phyloP scores from a whole-genome alignment of 1,284 basidiomycete species.

The Puccinia triticina region DNA sequence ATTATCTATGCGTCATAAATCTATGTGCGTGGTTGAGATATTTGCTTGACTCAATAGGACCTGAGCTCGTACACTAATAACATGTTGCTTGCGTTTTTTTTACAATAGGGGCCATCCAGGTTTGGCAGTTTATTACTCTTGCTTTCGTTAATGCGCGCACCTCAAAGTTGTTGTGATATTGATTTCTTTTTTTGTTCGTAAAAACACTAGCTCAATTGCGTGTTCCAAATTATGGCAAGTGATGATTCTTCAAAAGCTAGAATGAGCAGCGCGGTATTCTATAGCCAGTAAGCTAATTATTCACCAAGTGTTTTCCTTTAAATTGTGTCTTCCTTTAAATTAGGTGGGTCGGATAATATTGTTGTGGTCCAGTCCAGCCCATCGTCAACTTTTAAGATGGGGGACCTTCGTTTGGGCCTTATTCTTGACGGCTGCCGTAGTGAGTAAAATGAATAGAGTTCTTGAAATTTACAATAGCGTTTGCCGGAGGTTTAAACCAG shows the following conservation, averaged over 20 bases:
- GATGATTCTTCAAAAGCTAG: neutral
- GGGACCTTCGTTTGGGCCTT: neutral
- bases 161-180: no score
- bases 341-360: slow-evolving; percentile 15
- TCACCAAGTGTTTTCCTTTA: neutral
- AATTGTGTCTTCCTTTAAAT: neutral
- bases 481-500: neutral
- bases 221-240: slow-evolving; percentile 21
- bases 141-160: no score
- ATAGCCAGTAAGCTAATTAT: neutral
- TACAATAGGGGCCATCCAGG: slow-evolving; percentile 16
- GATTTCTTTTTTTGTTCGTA: neutral
- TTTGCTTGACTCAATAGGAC: neutral
- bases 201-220: slow-evolving; percentile 11
- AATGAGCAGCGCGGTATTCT: neutral
- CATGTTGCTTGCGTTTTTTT: neutral
- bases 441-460: neutral
- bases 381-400: slow-evolving; percentile 11
- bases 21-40: neutral
- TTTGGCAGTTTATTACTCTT: neutral
- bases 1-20: neutral
- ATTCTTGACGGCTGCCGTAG: slow-evolving; percentile 2
- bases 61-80: neutral
- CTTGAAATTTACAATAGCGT: neutral
- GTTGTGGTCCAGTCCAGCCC: slow-evolving; percentile 3